These are phyloP conservation scores for Gaultheria prostrata DNA, from an alignment of 148 eudicot genomes.

Conservation along the genomic window DNA sequence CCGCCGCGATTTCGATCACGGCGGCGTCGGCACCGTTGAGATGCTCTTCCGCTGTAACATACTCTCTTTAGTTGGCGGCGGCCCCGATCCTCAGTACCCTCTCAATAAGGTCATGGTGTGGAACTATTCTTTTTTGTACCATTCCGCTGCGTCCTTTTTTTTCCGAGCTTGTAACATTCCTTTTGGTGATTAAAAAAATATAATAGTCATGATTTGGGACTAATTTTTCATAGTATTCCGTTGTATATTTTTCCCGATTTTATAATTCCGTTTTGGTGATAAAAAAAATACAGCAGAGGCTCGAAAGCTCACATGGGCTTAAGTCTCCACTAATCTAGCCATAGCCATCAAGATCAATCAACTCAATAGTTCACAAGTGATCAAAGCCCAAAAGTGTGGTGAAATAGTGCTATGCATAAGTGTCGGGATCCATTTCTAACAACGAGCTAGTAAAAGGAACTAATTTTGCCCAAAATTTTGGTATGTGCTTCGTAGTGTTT, in stretches of 20 bases:
- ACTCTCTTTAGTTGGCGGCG: slow-evolving; percentile 87
- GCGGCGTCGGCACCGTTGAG: slow-evolving; percentile 76
- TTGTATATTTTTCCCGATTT: no score
- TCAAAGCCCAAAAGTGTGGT: no score
- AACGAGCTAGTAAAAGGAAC: no score
- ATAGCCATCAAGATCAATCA: no score
- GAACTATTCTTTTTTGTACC: background rate
- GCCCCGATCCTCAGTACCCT: slow-evolving; percentile 76
- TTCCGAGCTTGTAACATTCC: background rate
- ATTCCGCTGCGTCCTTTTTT: background rate
- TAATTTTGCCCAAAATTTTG: no score
- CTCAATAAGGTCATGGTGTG: slow-evolving; percentile 53
- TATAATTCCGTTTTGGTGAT: background rate
- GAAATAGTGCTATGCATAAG: no score
- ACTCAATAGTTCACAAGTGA: no score
- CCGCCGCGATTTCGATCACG: slow-evolving; percentile 66
- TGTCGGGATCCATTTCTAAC: no score
- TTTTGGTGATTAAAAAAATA: background rate
- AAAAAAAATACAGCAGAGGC: no score
- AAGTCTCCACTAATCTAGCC: no score
- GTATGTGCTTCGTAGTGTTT: no score
- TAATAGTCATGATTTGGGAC: slow-evolving; percentile 26
- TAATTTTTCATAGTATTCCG: background rate
- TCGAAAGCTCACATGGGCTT: no score
- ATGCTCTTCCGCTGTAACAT: slow-evolving; percentile 91